Evolutionary conservation across 306 rosid species (phyloP).

Genomic region (Prunus mongolica): DNA sequence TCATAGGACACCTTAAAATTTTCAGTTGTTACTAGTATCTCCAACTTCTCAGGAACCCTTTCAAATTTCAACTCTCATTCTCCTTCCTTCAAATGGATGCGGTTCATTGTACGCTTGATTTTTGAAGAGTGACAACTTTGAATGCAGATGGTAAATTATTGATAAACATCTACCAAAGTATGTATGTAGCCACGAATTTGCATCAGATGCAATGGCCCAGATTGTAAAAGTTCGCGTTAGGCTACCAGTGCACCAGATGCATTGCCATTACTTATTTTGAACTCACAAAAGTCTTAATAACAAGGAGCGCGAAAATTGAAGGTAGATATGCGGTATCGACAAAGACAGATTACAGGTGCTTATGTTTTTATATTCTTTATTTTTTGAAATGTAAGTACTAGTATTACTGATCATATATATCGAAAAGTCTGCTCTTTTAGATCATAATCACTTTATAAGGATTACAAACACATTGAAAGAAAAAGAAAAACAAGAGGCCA

Average conservation of each 20-base stretch:
- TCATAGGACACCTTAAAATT: not conserved
- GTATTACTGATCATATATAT: not conserved
- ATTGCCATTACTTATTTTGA: not conserved
- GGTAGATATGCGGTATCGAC: not conserved
- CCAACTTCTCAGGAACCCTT: not conserved
- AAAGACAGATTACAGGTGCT: not conserved
- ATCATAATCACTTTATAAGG: not conserved
- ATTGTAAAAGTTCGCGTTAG: not conserved
- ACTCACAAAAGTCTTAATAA: not conserved
- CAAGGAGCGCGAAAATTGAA: not conserved
- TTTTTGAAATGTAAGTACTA: no score
- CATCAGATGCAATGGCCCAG: not conserved
- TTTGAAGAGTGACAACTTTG: not conserved
- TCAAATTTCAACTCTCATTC: not conserved
- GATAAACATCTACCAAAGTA: not conserved
- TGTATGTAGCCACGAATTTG: not conserved
- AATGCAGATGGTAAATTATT: not conserved
- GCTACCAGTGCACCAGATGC: not conserved
- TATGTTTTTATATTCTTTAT: no score
- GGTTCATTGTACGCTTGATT: not conserved
- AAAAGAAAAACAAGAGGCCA: not conserved
- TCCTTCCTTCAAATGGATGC: not conserved
- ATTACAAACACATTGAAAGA: not conserved
- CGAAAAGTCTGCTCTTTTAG: not conserved
- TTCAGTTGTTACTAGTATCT: not conserved